Evolutionary conservation across 2,329 filamentous ascomycete genomes (phyloP).

Genomic region (Verticillium nubilum): DNA sequence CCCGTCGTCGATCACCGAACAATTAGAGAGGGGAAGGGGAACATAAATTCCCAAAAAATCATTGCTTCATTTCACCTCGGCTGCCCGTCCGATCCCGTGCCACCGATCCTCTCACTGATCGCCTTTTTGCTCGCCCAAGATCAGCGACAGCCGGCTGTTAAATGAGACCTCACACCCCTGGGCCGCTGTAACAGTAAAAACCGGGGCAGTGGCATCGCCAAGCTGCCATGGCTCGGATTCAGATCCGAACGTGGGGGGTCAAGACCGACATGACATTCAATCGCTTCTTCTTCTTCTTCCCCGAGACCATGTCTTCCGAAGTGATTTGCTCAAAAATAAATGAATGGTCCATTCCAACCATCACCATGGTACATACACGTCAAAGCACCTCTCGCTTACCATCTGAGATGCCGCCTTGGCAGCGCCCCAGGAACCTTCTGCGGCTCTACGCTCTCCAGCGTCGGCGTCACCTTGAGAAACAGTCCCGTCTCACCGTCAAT

Average conservation of each 20-base stretch:
- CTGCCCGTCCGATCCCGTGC: neutral
- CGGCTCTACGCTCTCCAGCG: slow-evolving; percentile 23
- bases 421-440: slow-evolving; percentile 2
- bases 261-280: neutral
- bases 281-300: neutral
- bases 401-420: neutral
- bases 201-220: neutral
- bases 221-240: neutral
- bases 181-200: neutral
- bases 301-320: no score
- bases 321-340: neutral
- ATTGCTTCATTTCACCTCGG: no score
- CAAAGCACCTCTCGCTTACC: neutral
- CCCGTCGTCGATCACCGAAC: neutral
- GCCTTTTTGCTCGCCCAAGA: neutral
- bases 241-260: neutral
- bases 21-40: no score
- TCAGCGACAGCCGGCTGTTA: neutral
- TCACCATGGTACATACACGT: neutral
- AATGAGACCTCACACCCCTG: neutral
- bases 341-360: neutral
- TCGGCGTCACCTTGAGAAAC: slow-evolving; percentile 30
- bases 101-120: neutral
- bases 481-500: slow-evolving; percentile 31
- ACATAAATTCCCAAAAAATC: no score